Evolutionary conservation across 345 rosid genomes (phyloP).

Genomic region (Brassica napus): DNA sequence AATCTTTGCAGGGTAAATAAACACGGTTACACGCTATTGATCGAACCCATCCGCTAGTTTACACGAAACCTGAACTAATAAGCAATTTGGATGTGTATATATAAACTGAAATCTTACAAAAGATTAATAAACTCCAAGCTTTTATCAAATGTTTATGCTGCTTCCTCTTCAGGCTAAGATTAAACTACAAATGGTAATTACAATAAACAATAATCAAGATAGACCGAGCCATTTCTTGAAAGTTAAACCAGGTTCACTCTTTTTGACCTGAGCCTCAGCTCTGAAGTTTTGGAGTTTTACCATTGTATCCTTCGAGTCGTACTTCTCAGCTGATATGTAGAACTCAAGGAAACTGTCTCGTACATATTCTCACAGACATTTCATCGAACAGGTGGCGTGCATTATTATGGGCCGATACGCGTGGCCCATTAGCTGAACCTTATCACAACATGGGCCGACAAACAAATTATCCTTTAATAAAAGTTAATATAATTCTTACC

Average conservation of each 20-base stretch:
- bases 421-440: not conserved
- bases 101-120: slow-evolving; percentile 28
- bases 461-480: not conserved
- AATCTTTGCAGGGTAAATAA: slow-evolving; percentile 40
- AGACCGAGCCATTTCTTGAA: slow-evolving; percentile 88
- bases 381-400: slow-evolving; percentile 28
- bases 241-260: slow-evolving; percentile 66
- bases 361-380: slow-evolving; percentile 11
- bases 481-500: not conserved
- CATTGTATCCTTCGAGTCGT: slow-evolving; percentile 41
- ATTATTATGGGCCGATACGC: not conserved
- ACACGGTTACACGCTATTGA: slow-evolving; percentile 3
- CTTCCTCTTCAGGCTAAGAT: slow-evolving; percentile 1
- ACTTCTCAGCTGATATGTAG: not conserved
- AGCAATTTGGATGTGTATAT: slow-evolving; percentile 25
- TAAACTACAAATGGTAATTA: not conserved
- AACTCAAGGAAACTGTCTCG: not conserved
- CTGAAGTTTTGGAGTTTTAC: slow-evolving; percentile 82
- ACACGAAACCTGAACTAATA: not conserved
- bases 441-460: not conserved
- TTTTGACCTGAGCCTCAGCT: slow-evolving; percentile 68
- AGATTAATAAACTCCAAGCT: slow-evolving; percentile 19
- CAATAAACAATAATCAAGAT: slow-evolving; percentile 36
- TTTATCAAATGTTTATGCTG: slow-evolving; percentile 18
- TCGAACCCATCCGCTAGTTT: slow-evolving; percentile 1